Percentiles rank a stretch among this genome's conserved stretches.
These are phyloP conservation scores for Toxicodendron radicans DNA, from an alignment of 345 rosid species.

Conservation along the genomic window DNA sequence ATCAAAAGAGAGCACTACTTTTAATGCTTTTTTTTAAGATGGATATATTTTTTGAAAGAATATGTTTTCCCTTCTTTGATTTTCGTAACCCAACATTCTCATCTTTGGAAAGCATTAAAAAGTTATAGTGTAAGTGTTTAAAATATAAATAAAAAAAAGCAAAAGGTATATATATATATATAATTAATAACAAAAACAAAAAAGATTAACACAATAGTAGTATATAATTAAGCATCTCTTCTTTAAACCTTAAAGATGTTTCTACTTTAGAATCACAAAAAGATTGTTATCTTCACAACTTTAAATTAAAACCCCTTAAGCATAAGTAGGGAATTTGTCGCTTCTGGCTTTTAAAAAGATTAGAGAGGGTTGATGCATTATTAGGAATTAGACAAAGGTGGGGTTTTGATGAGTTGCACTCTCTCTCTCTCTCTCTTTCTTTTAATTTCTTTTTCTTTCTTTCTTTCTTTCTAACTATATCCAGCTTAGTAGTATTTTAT, in stretches of 20 bases:
- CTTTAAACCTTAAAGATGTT: slow-evolving; percentile 50
- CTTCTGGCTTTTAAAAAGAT: slow-evolving; percentile 33
- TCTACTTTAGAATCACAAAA: slow-evolving; percentile 47
- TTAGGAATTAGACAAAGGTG: slow-evolving; percentile 14
- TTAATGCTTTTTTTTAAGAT: slow-evolving; percentile 42
- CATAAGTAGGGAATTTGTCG: slow-evolving; percentile 52
- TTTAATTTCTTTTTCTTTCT: no score
- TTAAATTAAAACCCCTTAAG: slow-evolving; percentile 35
- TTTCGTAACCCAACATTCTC: slow-evolving; percentile 49
- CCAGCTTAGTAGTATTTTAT: slow-evolving; percentile 19
- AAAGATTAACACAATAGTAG: not conserved
- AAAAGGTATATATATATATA: not conserved
- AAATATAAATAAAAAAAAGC: slow-evolving; percentile 19
- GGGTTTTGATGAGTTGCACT: slow-evolving; percentile 22
- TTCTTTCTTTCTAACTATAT: slow-evolving; percentile 21
- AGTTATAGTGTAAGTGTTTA: slow-evolving; percentile 21
- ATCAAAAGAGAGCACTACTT: slow-evolving; percentile 47
- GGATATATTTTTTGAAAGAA: slow-evolving; percentile 39
- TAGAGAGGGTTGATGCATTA: slow-evolving; percentile 13
- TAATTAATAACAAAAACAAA: not conserved
- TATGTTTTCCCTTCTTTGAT: slow-evolving; percentile 36
- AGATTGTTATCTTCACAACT: slow-evolving; percentile 41
- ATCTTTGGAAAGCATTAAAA: slow-evolving; percentile 39
- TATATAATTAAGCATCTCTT: slow-evolving; percentile 42
- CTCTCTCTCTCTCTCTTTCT: slow-evolving; percentile 5